phyloP scores from a whole-genome alignment of 495 filamentous ascomycete genomes.

The Daldinia decipiens region DNA sequence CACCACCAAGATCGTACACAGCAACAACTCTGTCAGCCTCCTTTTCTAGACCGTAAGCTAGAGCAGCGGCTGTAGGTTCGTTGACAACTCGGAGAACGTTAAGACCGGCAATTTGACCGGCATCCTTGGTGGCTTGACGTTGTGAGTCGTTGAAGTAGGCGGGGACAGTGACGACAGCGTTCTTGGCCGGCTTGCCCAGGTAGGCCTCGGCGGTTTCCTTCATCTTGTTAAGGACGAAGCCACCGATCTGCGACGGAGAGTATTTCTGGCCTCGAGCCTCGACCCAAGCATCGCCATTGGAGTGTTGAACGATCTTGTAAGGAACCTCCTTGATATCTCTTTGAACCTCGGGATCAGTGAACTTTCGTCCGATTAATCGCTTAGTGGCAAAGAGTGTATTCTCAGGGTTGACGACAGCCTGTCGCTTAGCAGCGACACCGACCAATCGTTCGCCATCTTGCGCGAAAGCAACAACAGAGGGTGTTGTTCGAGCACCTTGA shows the following conservation, averaged over 20 bases:
- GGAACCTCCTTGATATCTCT: slow-evolving; percentile 98
- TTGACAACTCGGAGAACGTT: slow-evolving; percentile 98
- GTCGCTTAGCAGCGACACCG: slow-evolving; percentile 98
- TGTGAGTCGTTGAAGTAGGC: slow-evolving; percentile 99
- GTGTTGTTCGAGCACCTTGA: slow-evolving; percentile 86
- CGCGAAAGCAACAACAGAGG: slow-evolving; percentile 96
- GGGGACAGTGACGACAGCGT: slow-evolving; percentile 95
- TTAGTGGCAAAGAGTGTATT: slow-evolving; percentile 99
- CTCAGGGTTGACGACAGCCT: slow-evolving; percentile 98
- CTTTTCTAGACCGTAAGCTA: slow-evolving; percentile 96
- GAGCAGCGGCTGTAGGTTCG: slow-evolving; percentile 93
- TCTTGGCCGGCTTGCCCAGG: slow-evolving; percentile 88
- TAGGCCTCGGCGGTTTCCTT: slow-evolving; percentile 97
- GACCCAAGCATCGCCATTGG: slow-evolving; percentile 98
- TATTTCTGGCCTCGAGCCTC: slow-evolving; percentile 96
- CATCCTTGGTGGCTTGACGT: slow-evolving; percentile 97
- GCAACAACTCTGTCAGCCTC: slow-evolving; percentile 89
- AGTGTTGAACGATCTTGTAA: slow-evolving; percentile 99
- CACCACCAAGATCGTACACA: slow-evolving; percentile 97
- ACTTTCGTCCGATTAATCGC: slow-evolving; percentile 99
- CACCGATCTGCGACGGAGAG: slow-evolving; percentile 97
- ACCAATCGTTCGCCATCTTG: slow-evolving; percentile 97
- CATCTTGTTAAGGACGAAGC: slow-evolving; percentile 97
- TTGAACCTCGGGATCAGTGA: slow-evolving; percentile 94
- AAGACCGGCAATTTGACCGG: slow-evolving; percentile 93